These are phyloP conservation scores for Saccharomyces jurei DNA, from an alignment of 805 yeast genomes.

Conservation along the genomic window DNA sequence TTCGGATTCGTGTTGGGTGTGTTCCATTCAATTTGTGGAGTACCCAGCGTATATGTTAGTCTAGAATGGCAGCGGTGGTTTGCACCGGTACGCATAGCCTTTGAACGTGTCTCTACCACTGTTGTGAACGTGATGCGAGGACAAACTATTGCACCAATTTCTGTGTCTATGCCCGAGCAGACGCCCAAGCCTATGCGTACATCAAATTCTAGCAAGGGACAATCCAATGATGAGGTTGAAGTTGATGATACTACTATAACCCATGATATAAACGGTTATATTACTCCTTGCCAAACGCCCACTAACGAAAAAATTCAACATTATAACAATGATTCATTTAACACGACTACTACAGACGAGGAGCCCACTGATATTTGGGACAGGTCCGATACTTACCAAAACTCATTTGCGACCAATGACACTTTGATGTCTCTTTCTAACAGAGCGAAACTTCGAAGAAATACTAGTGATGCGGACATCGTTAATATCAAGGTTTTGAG, in stretches of 20 bases:
- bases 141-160: background rate
- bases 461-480: background rate
- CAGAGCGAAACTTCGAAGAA: background rate
- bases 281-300: background rate
- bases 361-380: background rate
- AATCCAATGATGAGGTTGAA: background rate
- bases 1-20: constrained; percentile 17
- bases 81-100: background rate
- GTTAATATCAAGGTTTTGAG: background rate
- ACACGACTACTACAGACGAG: background rate
- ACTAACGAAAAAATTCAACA: background rate
- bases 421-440: background rate
- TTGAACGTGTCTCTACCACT: background rate
- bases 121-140: background rate
- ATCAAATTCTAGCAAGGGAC: background rate
- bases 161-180: background rate
- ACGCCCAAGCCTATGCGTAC: background rate
- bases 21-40: constrained; percentile 14
- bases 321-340: background rate
- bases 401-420: background rate
- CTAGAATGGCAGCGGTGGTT: constrained; percentile 4
- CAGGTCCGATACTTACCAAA: background rate
- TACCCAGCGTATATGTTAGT: constrained; percentile 20
- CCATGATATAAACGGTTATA: background rate
- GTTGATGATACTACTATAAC: background rate